These are phyloP conservation scores for Salvia miltiorrhiza DNA, from an alignment of 257 asterid species.

Conservation along the genomic window DNA sequence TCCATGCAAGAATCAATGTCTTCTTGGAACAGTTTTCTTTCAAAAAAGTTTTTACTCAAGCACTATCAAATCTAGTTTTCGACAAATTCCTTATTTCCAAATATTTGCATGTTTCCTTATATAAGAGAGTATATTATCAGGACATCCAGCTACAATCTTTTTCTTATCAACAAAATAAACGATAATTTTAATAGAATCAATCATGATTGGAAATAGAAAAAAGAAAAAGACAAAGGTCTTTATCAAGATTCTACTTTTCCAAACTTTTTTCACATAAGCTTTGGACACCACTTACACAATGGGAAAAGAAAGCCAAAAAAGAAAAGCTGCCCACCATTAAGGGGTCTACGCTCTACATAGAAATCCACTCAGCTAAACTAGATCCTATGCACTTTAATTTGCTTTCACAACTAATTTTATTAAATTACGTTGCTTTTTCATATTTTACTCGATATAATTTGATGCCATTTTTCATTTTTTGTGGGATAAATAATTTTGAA, in stretches of 20 bases:
- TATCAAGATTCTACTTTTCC: constrained; percentile 43
- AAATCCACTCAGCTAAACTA: constrained; percentile 34
- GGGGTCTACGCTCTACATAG: constrained; percentile 36
- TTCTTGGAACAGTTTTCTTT: no score
- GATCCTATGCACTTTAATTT: constrained; percentile 14
- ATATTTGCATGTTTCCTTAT: no score
- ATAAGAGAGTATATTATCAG: no score
- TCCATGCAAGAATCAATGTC: no score
- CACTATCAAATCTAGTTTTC: no score
- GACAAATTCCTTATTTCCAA: no score
- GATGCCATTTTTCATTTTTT: no score
- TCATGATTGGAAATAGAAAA: constrained; percentile 16
- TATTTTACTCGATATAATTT: background rate
- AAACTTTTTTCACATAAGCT: constrained; percentile 21
- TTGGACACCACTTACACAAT: constrained; percentile 42
- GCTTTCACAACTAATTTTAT: background rate
- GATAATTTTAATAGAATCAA: background rate
- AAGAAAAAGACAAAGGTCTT: constrained; percentile 15
- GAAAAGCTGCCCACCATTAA: constrained; percentile 49
- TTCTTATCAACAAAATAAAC: background rate
- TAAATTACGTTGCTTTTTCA: background rate
- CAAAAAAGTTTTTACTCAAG: no score
- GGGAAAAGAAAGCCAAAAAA: constrained; percentile 16
- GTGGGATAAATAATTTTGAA: no score
- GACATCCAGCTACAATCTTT: no score